A percentile compares a stretch with the other conserved stretches of the same genome.
phyloP scores from a whole-genome alignment of 106 monocot species.

The Allium sativum region DNA sequence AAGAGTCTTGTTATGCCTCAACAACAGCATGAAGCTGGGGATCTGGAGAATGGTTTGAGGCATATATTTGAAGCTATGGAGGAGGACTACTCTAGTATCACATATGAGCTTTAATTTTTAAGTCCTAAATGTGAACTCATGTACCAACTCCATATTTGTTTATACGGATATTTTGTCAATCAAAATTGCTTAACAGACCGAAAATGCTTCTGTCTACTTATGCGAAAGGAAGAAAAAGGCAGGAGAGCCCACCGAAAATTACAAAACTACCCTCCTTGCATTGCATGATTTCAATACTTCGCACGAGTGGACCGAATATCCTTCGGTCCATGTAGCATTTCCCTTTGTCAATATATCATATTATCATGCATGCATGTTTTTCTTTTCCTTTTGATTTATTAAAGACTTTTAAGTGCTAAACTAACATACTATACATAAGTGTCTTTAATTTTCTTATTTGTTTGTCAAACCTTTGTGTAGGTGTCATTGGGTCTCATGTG shows the following conservation, averaged over 20 bases:
- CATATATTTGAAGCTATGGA: slow-evolving; percentile 51
- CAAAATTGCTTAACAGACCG: no score
- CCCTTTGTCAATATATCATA: no score
- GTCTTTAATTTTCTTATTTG: background rate
- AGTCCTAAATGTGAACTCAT: background rate
- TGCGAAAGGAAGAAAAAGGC: no score
- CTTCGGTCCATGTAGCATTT: no score
- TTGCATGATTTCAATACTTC: no score
- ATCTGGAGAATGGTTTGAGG: slow-evolving; percentile 28
- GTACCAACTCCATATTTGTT: background rate
- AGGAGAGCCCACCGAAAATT: no score
- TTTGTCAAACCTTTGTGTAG: slow-evolving; percentile 1
- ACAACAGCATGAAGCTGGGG: slow-evolving; percentile 13
- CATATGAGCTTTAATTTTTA: background rate
- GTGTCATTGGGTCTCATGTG: slow-evolving; percentile 16
- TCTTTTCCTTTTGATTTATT: background rate
- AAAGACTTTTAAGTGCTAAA: background rate
- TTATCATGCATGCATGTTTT: background rate
- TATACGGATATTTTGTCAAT: background rate
- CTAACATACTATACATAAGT: background rate
- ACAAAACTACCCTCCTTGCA: no score
- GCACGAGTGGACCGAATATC: no score
- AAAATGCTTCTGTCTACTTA: no score
- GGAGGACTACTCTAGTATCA: slow-evolving; percentile 26
- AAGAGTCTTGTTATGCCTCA: slow-evolving; percentile 2